Percentiles rank a stretch among this genome's conserved stretches.
phyloP scores from a whole-genome alignment of 805 yeast species.

The Cyberlindnera lachancei region DNA sequence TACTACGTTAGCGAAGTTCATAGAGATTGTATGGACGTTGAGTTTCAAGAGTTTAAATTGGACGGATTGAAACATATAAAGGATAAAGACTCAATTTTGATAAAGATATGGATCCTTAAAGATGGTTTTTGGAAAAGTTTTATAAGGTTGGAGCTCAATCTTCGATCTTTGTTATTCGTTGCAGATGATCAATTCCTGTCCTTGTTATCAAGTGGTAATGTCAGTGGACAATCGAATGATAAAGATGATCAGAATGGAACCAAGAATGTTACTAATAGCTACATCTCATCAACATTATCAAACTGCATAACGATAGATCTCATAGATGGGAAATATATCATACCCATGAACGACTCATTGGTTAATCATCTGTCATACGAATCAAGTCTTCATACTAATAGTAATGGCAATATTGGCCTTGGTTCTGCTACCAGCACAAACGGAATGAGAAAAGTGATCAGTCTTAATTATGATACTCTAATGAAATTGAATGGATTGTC shows the following conservation, averaged over 20 bases:
- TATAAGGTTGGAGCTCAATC: slow-evolving; percentile 3
- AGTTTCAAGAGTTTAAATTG: slow-evolving; percentile 24
- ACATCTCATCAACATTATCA: no score
- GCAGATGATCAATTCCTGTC: no score
- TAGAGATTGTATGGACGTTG: slow-evolving; percentile 22
- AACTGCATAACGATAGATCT: slow-evolving; percentile 9
- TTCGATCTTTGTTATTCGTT: slow-evolving; percentile 6
- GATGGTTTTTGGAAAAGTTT: slow-evolving; percentile 4
- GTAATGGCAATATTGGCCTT: no score
- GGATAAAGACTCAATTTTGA: slow-evolving; percentile 1
- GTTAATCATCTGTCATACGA: slow-evolving; percentile 9
- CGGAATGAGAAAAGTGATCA: not conserved
- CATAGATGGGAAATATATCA: slow-evolving; percentile 9
- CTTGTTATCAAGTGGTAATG: no score
- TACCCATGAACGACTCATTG: slow-evolving; percentile 9
- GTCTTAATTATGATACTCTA: slow-evolving; percentile 31
- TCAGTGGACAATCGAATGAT: no score
- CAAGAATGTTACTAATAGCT: no score
- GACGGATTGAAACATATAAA: slow-evolving; percentile 3
- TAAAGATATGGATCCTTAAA: slow-evolving; percentile 10
- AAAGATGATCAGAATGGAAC: no score
- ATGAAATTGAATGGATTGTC: slow-evolving; percentile 35
- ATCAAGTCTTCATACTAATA: no score
- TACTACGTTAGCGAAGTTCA: slow-evolving; percentile 31
- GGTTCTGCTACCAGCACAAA: no score